Base-by-base conservation (phyloP, 2,329 filamentous ascomycete genomes). In the Alternaria ventricosa region DNA sequence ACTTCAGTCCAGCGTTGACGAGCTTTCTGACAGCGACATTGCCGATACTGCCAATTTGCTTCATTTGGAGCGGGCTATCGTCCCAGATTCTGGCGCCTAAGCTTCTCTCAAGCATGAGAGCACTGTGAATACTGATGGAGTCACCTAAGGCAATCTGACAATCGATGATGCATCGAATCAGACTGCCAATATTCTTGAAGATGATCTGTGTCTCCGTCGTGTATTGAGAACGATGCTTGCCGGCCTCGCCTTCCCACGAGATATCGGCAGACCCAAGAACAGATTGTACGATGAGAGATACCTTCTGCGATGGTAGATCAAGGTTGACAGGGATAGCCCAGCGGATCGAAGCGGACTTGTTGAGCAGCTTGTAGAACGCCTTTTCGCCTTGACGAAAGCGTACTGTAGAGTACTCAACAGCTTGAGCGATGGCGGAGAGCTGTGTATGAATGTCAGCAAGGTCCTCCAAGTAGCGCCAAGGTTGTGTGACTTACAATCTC, bases 21-120 rank as follows among this genome's bases (percentile, higher is more conserved):
- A 98, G 85, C 76, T 92, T 96, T 41, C 90, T 87, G 67, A 92
- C 89, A n/a, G 88, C 87, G 1, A 90, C 92, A 5, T 88, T 83
- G 0, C 96, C 96, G 64, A 98, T 87, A 3, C 89, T 87, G 0
- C 92, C 88, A 2, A 99, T 86, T 77, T 98, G 95, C 64, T 91
- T 91, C 73, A 99, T 86, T 69, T 97, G 92, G 22, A 91, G 84
- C 0, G 92, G 88, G 3, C 89, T 92, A 33, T 91, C 89, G 73
- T 99, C 96, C 96, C 94, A 97, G 1, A 86, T 86, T 63, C 87
- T 87, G 2, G 94, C 92, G 22, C 88, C 87, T 55, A 98, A 82
- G 67, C 92, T 93, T 60, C 95, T 87, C 51, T 91, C 87, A 6
- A 98, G 85, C 73, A 95, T 91, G 2, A 98, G 85, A 6, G 91